These are phyloP conservation scores for Hypocrella siamensis DNA, from an alignment of 2,329 filamentous ascomycete species.

Conservation along the genomic window DNA sequence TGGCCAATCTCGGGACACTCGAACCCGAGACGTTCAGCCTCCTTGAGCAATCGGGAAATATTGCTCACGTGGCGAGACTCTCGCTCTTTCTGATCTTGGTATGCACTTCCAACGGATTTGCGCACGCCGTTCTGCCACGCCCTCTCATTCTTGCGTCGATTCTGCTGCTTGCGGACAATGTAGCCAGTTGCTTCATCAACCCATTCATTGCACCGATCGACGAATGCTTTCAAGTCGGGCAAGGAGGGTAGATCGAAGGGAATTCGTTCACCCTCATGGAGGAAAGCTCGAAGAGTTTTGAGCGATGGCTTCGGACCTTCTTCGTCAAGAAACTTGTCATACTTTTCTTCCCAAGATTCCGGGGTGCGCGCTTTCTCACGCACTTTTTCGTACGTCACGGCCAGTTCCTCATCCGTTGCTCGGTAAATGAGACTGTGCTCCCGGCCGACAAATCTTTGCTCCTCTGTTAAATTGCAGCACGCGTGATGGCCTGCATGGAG, in stretches of 20 bases:
- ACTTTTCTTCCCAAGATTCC: slow-evolving; percentile 80
- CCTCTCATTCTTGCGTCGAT: slow-evolving; percentile 87
- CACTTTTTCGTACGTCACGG: slow-evolving; percentile 54
- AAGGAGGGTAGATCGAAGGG: slow-evolving; percentile 78
- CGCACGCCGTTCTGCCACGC: slow-evolving; percentile 60
- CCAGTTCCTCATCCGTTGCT: slow-evolving; percentile 56
- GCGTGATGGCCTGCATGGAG: slow-evolving; percentile 65
- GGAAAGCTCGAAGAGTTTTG: slow-evolving; percentile 67
- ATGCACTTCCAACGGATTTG: slow-evolving; percentile 43
- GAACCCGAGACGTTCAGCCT: slow-evolving; percentile 79
- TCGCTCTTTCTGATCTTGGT: slow-evolving; percentile 60
- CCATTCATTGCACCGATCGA: slow-evolving; percentile 94
- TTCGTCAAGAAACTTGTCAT: slow-evolving; percentile 70
- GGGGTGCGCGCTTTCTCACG: slow-evolving; percentile 75
- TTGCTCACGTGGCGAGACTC: slow-evolving; percentile 82
- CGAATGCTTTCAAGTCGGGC: slow-evolving; percentile 69
- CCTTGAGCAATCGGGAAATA: slow-evolving; percentile 67
- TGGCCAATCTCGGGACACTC: slow-evolving; percentile 83
- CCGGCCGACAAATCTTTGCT: slow-evolving; percentile 50
- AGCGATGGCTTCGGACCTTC: slow-evolving; percentile 72
- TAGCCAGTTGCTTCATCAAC: slow-evolving; percentile 94
- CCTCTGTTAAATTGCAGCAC: slow-evolving; percentile 58
- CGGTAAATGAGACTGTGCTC: slow-evolving; percentile 67
- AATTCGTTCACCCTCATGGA: slow-evolving; percentile 92
- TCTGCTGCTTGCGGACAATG: slow-evolving; percentile 94